These are phyloP conservation scores for Centaurea solstitialis DNA, from an alignment of 129 eudicot genomes.

Conservation along the genomic window DNA sequence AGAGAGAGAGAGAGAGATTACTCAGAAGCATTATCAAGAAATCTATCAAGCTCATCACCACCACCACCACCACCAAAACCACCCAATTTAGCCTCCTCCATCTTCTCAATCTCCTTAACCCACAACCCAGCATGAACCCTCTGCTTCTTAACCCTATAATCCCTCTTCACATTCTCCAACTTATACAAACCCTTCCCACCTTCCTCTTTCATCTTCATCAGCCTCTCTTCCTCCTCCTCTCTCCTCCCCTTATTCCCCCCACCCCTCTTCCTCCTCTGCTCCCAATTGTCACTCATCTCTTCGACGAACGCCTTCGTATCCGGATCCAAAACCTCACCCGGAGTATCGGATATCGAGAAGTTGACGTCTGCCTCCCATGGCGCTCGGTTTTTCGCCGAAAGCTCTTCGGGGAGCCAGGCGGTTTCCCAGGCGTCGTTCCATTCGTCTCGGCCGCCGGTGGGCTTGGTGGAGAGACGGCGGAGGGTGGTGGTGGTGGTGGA, in stretches of 20 bases:
- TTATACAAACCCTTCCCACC: slow-evolving; percentile 51
- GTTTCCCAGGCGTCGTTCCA: slow-evolving; percentile 98
- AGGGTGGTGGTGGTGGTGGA: slow-evolving; percentile 19
- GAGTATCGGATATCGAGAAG: slow-evolving; percentile 49
- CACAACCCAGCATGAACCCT: slow-evolving; percentile 86
- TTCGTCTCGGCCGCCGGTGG: slow-evolving; percentile 45
- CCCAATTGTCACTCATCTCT: slow-evolving; percentile 95
- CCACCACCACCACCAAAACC: slow-evolving; percentile 42
- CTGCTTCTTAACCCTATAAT: slow-evolving; percentile 87
- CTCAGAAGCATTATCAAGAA: slow-evolving; percentile 90
- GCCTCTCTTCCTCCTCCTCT: slow-evolving; percentile 23
- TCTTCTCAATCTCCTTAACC: slow-evolving; percentile 82
- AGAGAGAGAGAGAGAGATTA: slow-evolving; percentile 29
- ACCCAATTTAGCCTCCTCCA: slow-evolving; percentile 87
- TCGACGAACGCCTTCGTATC: slow-evolving; percentile 90
- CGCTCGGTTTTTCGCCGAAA: slow-evolving; percentile 55
- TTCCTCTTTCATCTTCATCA: slow-evolving; percentile 30
- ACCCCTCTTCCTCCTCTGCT: slow-evolving; percentile 60
- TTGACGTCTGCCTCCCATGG: slow-evolving; percentile 89
- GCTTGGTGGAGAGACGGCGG: slow-evolving; percentile 39
- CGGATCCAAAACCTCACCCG: slow-evolving; percentile 52
- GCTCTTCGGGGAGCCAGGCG: slow-evolving; percentile 91
- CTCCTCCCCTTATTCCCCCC: slow-evolving; percentile 20
- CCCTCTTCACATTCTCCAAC: slow-evolving; percentile 80
- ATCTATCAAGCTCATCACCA: slow-evolving; percentile 66